A percentile compares a stretch with the other conserved stretches of the same genome.
Evolutionary conservation across 495 filamentous ascomycete species (phyloP).

Genomic region (Daldinia loculata): DNA sequence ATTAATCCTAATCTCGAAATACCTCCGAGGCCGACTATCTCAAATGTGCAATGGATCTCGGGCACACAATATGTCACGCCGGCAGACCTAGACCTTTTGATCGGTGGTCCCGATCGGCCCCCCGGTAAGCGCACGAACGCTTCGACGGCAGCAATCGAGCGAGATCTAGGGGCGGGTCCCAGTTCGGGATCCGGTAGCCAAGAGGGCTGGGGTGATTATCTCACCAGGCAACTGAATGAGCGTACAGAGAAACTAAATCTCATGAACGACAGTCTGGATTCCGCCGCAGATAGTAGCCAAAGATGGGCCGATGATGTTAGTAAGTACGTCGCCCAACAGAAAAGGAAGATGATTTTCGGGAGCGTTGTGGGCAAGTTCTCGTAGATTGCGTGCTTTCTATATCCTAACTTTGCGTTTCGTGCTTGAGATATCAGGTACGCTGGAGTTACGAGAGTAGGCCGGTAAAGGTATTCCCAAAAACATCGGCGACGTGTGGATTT

Average conservation of each 20-base stretch:
- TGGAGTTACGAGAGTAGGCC: slow-evolving; percentile 21
- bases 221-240: slow-evolving; percentile 86
- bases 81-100: slow-evolving; percentile 88
- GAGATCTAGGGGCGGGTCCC: slow-evolving; percentile 54
- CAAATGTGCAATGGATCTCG: slow-evolving; percentile 93
- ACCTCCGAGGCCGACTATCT: slow-evolving; percentile 91
- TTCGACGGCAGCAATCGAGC: slow-evolving; percentile 56
- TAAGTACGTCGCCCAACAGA: slow-evolving; percentile 86
- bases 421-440: background rate
- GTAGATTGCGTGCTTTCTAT: slow-evolving; percentile 23
- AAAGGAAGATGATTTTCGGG: slow-evolving; percentile 80
- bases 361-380: slow-evolving; percentile 59
- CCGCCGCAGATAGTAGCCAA: slow-evolving; percentile 77
- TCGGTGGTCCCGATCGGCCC: slow-evolving; percentile 87
- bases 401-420: background rate
- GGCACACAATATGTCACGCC: slow-evolving; percentile 92
- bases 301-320: slow-evolving; percentile 86
- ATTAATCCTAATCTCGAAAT: slow-evolving; percentile 75
- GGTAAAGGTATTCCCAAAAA: slow-evolving; percentile 24
- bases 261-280: slow-evolving; percentile 84
- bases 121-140: slow-evolving; percentile 77
- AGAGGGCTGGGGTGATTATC: slow-evolving; percentile 68
- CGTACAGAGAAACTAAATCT: slow-evolving; percentile 85
- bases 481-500: slow-evolving; percentile 15
- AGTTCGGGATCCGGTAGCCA: slow-evolving; percentile 64